Percentiles rank a stretch among this genome's conserved stretches.
Conservation (phyloP, 202 grass and related monocot species). For the Dendrocalamus latiflorus region DNA sequence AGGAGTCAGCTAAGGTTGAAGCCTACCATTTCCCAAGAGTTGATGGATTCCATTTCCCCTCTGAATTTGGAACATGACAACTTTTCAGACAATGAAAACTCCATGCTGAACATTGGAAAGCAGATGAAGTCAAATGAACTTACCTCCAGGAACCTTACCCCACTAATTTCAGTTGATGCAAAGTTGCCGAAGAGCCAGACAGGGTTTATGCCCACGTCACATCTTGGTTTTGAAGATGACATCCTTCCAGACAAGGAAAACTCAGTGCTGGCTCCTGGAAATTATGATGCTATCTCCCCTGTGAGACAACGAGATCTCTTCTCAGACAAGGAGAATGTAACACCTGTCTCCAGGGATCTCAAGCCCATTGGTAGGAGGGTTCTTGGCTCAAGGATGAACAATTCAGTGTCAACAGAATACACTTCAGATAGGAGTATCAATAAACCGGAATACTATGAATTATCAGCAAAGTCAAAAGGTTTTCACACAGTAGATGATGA, state of each 20-base stretch:
- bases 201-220: conserved; percentile 23
- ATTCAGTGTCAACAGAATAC: conserved; percentile 6
- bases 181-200: not conserved
- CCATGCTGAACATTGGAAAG: conserved; percentile 10
- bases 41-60: conserved; percentile 49
- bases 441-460: conserved; percentile 1
- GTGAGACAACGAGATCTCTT: conserved; percentile 26
- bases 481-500: conserved; percentile 36
- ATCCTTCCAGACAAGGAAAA: conserved; percentile 34
- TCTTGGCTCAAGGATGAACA: conserved; percentile 47
- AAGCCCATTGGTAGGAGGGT: conserved; percentile 37
- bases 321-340: conserved; percentile 64
- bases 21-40: conserved; percentile 36
- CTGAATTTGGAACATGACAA: conserved; percentile 31
- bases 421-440: conserved; percentile 18
- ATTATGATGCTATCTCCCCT: conserved; percentile 24
- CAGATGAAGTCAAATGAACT: conserved; percentile 23
- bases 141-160: not conserved
- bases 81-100: conserved; percentile 32
- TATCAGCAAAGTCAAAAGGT: conserved; percentile 29
- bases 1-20: conserved; percentile 29
- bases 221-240: conserved; percentile 23
- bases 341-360: conserved; percentile 31
- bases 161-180: conserved; percentile 3
- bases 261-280: conserved; percentile 6